Conservation (phyloP, 1,284 basidiomycete genomes). For the Schizophyllum amplum region DNA sequence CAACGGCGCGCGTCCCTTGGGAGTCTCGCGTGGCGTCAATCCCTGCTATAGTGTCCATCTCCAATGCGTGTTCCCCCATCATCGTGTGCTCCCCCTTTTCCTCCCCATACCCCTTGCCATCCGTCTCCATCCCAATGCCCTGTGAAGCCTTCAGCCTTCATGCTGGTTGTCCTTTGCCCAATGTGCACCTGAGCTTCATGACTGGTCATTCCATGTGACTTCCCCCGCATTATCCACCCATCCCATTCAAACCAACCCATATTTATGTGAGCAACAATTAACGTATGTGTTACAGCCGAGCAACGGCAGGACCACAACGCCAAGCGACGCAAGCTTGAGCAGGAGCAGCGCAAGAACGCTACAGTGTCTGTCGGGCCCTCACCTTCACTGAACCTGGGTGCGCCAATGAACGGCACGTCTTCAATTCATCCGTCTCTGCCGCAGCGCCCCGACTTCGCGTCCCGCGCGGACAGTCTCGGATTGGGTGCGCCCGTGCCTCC, state of each 20-base stretch:
- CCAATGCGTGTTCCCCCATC: conserved; percentile 7
- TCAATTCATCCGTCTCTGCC: conserved; percentile 46
- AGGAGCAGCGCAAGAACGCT: conserved; percentile 42
- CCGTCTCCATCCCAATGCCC: too few species aligned
- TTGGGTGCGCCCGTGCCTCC: conserved; percentile 61
- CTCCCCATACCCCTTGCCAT: conserved; percentile 11
- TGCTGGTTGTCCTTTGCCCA: conserved; percentile 14
- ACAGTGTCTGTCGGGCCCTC: conserved; percentile 41
- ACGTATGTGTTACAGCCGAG: conserved; percentile 53
- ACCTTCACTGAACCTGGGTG: conserved; percentile 42
- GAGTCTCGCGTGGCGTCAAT: neutral
- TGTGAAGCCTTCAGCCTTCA: too few species aligned
- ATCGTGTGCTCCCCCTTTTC: conserved; percentile 12
- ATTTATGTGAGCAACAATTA: neutral
- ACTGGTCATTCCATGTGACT: too few species aligned
- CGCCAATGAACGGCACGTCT: conserved; percentile 29
- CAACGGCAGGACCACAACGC: conserved; percentile 86
- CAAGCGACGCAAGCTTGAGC: conserved; percentile 82
- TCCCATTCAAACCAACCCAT: neutral
- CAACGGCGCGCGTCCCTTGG: neutral
- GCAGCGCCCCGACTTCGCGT: conserved; percentile 60
- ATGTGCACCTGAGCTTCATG: too few species aligned
- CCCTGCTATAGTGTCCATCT: neutral
- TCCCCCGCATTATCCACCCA: neutral
- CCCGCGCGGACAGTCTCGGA: conserved; percentile 67